Base-by-base conservation (phyloP, 2,329 filamentous ascomycete genomes). In the Dothistroma pini region DNA sequence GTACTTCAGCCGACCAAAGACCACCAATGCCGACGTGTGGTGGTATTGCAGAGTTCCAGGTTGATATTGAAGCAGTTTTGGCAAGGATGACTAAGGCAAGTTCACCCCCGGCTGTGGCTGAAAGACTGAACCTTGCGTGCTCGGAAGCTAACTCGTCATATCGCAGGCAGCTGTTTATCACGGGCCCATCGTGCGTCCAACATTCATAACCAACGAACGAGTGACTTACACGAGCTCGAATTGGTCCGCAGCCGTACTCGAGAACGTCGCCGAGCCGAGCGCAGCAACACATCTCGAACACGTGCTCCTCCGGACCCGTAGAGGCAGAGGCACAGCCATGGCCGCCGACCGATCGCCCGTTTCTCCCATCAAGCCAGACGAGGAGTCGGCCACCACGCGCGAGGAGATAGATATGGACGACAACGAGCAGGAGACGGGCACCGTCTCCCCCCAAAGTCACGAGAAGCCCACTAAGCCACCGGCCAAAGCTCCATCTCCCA, bases 371-470 rank as follows among this genome's bases (percentile, higher is more conserved):
- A 67, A 66, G 49, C 63, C 80, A 58, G 51, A 44, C 41, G 63
- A 71, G 49, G 75, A 76, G 63, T 75, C 74, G 8, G 72, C 70
- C 16, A 75, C 73, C 2, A 76, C 75, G 14, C 70, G 73, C 49
- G 72, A 75, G 59, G 74, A 76, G 63, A 71, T 74, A 63, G 72
- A 75, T 68, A 76, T 75, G 58, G 86, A 89, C 71, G 87, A 90
- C 78, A 86, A 89, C 69, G 69, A 87, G 88, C 86, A 87, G 71
- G 87, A 89, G 68, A 79, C 83, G 6, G 81, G 80, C 61, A 66
- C 66, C 16, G 71, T 83, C 61, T 79, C 79, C 61, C 68, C 70
- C 7, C 59, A 68, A 22, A 69, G 63, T 10, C 62, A 67, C 47
- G 82, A 83, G 69, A 69, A 67, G 48, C 68, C 68, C 32, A 60